Conservation (phyloP, 2,329 filamentous ascomycete genomes). For the Grosmannia clavigera region DNA sequence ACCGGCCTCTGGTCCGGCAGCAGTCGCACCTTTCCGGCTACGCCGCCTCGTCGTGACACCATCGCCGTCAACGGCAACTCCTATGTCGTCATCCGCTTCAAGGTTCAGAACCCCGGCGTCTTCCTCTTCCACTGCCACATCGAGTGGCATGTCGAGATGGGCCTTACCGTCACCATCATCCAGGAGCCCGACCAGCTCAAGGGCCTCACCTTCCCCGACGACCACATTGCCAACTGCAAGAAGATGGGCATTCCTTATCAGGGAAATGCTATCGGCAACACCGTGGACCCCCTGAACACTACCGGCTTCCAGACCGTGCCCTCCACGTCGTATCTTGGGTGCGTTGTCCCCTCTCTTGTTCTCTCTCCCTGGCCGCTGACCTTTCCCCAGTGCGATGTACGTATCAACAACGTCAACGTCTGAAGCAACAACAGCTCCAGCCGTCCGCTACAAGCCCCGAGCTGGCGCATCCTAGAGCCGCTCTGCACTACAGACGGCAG, state of each 20-base stretch:
- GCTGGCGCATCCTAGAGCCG: too few relatives aligned
- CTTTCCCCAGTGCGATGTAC: background rate
- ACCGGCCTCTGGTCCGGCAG: slow-evolving; percentile 24
- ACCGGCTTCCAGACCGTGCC: slow-evolving; percentile 36
- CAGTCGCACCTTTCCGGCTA: slow-evolving; percentile 16
- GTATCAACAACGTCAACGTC: background rate
- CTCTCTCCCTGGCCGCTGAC: background rate
- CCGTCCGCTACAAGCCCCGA: background rate
- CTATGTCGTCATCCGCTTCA: slow-evolving; percentile 38
- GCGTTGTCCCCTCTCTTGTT: slow-evolving; percentile 10
- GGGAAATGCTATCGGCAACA: slow-evolving; percentile 60
- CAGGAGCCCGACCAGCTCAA: slow-evolving; percentile 46
- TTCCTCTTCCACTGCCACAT: slow-evolving; percentile 49
- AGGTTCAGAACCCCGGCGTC: slow-evolving; percentile 38
- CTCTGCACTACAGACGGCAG: too few relatives aligned
- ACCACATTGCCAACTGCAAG: slow-evolving; percentile 38
- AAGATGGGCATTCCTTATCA: slow-evolving; percentile 31
- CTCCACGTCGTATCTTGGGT: slow-evolving; percentile 37
- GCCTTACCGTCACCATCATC: slow-evolving; percentile 41
- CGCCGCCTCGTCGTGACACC: slow-evolving; percentile 24
- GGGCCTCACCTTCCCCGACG: slow-evolving; percentile 40
- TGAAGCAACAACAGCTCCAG: too few relatives aligned
- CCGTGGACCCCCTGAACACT: slow-evolving; percentile 39
- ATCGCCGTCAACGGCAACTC: slow-evolving; percentile 27
- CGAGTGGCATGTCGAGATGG: slow-evolving; percentile 49